Percentiles rank a stretch among this genome's conserved stretches.
Evolutionary conservation across 371 early-diverging fungal genomes (phyloP).

Genomic region (Thermomucor indicae-seudaticae): DNA sequence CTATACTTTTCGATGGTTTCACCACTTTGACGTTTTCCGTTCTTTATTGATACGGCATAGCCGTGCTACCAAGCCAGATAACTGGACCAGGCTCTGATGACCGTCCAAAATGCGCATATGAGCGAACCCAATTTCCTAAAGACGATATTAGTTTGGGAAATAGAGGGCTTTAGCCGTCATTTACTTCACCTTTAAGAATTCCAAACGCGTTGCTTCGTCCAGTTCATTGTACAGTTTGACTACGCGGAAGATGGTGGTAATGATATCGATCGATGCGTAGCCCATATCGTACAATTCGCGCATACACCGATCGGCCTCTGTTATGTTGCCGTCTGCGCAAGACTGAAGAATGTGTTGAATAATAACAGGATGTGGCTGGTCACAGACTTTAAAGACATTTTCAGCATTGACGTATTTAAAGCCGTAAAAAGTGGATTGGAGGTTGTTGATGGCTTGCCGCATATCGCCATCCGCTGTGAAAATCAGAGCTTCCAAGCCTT

Average conservation of each 20-base stretch:
- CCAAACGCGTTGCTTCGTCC: constrained; percentile 56
- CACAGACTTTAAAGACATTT: constrained; percentile 94
- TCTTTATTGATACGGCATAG: constrained; percentile 31
- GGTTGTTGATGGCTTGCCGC: constrained; percentile 97
- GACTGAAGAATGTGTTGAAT: constrained; percentile 68
- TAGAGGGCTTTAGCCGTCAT: background rate
- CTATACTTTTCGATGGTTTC: no score
- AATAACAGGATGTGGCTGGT: constrained; percentile 90
- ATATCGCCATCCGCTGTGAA: constrained; percentile 99
- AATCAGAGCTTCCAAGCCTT: constrained; percentile 90
- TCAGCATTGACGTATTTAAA: constrained; percentile 80
- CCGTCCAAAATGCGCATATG: constrained; percentile 89
- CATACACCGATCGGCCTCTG: constrained; percentile 66
- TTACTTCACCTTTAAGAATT: constrained; percentile 69
- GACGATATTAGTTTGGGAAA: background rate
- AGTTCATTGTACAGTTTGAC: constrained; percentile 56
- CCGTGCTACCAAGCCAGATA: constrained; percentile 73
- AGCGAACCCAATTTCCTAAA: constrained; percentile 78
- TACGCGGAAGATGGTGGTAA: constrained; percentile 88
- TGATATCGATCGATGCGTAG: constrained; percentile 87
- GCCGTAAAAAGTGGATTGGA: constrained; percentile 91
- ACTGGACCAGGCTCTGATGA: constrained; percentile 72
- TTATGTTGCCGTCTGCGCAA: constrained; percentile 66
- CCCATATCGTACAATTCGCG: constrained; percentile 77
- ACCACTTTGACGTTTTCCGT: no score